Conservation (phyloP, 2,329 filamentous ascomycete species). For the Alternaria infectoria region DNA sequence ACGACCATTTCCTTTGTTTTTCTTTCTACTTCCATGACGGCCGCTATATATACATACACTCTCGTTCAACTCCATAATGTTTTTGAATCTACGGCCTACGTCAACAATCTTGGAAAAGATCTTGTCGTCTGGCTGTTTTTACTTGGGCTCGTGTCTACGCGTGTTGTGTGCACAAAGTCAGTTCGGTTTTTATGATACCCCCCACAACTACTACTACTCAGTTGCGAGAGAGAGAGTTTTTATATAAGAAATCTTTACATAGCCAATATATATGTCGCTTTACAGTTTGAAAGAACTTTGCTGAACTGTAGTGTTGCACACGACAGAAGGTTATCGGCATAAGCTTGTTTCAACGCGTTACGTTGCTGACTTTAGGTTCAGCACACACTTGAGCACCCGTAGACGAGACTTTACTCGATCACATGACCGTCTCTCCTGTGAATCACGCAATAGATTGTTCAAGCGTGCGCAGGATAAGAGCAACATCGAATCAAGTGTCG, state of each 20-base stretch:
- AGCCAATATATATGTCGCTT: background rate
- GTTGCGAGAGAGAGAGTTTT: background rate
- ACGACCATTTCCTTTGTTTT: conserved; percentile 41
- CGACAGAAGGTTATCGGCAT: background rate
- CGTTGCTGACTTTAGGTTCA: background rate
- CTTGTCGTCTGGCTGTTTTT: background rate
- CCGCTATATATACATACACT: background rate
- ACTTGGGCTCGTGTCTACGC: background rate
- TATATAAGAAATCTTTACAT: background rate
- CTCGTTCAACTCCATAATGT: conserved; percentile 15
- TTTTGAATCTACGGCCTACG: conserved; percentile 17
- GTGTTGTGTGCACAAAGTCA: background rate
- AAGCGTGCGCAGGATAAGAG: background rate
- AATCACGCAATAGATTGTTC: no score
- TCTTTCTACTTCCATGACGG: conserved; percentile 23
- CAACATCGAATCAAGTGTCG: background rate
- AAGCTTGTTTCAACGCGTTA: background rate
- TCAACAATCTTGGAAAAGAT: background rate
- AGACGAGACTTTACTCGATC: background rate
- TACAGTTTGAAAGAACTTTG: background rate
- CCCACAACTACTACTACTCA: background rate
- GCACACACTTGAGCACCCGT: background rate
- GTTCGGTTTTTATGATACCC: conserved; percentile 5
- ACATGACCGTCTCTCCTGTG: background rate
- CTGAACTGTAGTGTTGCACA: background rate